phyloP scores from a whole-genome alignment of 2,329 filamentous ascomycete genomes.

The Phyllosticta paracitricarpa region DNA sequence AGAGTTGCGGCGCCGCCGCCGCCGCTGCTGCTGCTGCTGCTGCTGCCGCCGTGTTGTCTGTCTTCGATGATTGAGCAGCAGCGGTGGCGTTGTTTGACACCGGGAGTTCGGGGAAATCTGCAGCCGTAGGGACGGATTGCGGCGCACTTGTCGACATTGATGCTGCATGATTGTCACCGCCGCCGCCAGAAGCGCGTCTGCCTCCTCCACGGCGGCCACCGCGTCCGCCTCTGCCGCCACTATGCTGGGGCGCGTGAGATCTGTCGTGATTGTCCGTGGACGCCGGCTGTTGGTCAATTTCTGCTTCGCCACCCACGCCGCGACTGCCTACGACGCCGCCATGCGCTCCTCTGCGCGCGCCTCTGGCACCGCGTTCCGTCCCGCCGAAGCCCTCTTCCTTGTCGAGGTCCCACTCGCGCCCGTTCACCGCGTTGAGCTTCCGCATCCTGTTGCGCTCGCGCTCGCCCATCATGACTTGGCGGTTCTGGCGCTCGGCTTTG shows the following conservation, averaged over 20 bases:
- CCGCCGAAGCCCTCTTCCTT: conserved; percentile 48
- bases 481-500: conserved; percentile 37
- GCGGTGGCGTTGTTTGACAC: conserved; percentile 1
- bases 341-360: conserved; percentile 38
- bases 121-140: conserved; percentile 24
- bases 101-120: conserved; percentile 39
- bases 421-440: conserved; percentile 48
- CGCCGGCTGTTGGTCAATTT: not conserved
- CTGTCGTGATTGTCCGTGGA: conserved; percentile 7
- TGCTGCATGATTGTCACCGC: not conserved
- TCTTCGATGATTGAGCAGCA: not conserved
- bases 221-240: conserved; percentile 13
- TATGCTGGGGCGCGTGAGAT: conserved; percentile 16
- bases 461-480: conserved; percentile 52
- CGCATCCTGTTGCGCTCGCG: conserved; percentile 50
- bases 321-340: conserved; percentile 31
- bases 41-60: not conserved
- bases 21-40: no score
- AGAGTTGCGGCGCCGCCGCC: not conserved
- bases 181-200: conserved; percentile 19
- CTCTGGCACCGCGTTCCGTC: conserved; percentile 33
- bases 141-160: conserved; percentile 13
- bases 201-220: conserved; percentile 25
- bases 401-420: conserved; percentile 53
- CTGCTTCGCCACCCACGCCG: not conserved